Percentiles rank a stretch among this genome's conserved stretches.
Evolutionary conservation across 1,139 yeast species (phyloP).

Genomic region (Suhomyces guaymorum): DNA sequence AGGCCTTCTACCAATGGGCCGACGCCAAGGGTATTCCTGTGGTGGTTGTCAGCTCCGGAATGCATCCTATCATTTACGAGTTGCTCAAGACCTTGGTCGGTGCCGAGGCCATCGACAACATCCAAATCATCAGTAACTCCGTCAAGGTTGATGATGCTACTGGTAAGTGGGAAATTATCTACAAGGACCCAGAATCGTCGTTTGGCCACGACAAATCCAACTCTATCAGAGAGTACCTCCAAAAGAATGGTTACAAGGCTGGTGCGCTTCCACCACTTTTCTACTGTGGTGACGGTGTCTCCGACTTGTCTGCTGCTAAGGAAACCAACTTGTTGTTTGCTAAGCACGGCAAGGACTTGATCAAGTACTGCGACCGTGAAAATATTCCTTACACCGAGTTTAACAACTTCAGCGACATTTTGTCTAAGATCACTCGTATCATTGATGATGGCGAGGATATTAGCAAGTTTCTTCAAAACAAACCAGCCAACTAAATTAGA

Average conservation of each 20-base stretch:
- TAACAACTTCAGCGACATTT: constrained; percentile 71
- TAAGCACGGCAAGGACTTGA: constrained; percentile 86
- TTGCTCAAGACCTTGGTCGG: constrained; percentile 75
- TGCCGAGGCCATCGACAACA: constrained; percentile 65
- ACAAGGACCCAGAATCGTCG: constrained; percentile 73
- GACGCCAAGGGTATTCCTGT: constrained; percentile 68
- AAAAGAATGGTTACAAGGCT: constrained; percentile 38
- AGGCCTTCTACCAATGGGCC: constrained; percentile 79
- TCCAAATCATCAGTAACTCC: constrained; percentile 81
- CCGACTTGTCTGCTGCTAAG: constrained; percentile 91
- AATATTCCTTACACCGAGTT: constrained; percentile 84
- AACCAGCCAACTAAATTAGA: background rate
- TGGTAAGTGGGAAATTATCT: constrained; percentile 75
- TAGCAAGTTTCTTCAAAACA: constrained; percentile 31
- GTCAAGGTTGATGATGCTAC: constrained; percentile 56
- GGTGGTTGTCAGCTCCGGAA: constrained; percentile 83
- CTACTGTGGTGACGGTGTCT: constrained; percentile 97
- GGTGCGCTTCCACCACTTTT: constrained; percentile 44
- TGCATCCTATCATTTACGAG: constrained; percentile 86
- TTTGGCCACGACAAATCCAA: constrained; percentile 95
- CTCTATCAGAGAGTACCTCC: constrained; percentile 69
- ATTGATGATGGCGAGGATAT: constrained; percentile 31
- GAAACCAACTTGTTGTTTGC: constrained; percentile 94
- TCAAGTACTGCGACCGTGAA: constrained; percentile 78
- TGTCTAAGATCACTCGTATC: constrained; percentile 38